Base-by-base conservation (phyloP, 352 stramenopile genomes). In the Detonula confervacea region DNA sequence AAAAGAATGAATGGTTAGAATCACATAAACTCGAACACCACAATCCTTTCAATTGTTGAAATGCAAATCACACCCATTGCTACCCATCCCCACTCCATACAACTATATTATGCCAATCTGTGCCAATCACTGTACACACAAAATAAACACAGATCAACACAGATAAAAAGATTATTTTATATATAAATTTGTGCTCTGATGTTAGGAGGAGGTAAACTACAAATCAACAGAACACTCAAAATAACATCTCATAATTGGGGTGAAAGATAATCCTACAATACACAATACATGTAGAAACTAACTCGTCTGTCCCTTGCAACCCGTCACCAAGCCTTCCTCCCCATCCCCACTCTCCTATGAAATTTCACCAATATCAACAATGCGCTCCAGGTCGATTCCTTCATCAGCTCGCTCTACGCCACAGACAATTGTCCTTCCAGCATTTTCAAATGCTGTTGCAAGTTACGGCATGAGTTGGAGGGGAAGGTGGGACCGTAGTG, bases 331-430 rank as follows among this genome's bases (percentile, higher is more conserved):
- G 77, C 79, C 67, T 89, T 83, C 22, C 49, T 69, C 37, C 86
- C 66, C 18, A 84, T 77, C 27, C 70, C 70, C 59, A 63, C 73
- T 30, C 67, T 24, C 27, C 33, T 64, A 46, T 80, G 70, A 80
- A 85, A 87, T 37, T 89, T 62, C 20, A 68, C 86, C 25, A 93
- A 66, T 8, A 73, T 73, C 49, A 92, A 56, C 33, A 88, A 85
- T 2, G 86, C 88, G 0, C 29, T 86, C 1, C 87, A 68, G 67
- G 92, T 93, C 12, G 77, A 80, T 61, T 92, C 88, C 67, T 91
- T 92, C 72, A 90, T 76, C 51, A 93, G 63, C 62, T 89, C 76
- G 24, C 73, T 80, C 56, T 92, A 83, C 2, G 86, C 80, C 14
- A 71, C 64, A 1, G 61, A 46, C 63, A 93, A 79, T 47, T 87